phyloP scores from a whole-genome alignment of 1,284 basidiomycete genomes.

The Coniophora puteana region DNA sequence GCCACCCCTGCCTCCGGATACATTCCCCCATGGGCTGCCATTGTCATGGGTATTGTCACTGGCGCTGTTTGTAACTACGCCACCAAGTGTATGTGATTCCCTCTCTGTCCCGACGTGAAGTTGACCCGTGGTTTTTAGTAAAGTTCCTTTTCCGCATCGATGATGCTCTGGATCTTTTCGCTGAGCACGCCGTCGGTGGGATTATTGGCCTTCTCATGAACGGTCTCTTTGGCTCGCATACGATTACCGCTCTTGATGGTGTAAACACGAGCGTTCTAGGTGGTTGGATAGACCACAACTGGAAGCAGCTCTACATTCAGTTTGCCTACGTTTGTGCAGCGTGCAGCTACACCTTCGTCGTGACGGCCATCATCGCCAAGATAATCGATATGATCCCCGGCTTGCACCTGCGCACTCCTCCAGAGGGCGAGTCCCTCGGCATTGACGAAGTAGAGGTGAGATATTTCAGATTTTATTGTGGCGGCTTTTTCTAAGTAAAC shows the following conservation, averaged over 20 bases:
- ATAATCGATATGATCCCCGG: slow-evolving; percentile 75
- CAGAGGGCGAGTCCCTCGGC: slow-evolving; percentile 80
- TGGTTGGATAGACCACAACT: slow-evolving; percentile 73
- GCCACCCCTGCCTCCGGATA: slow-evolving; percentile 80
- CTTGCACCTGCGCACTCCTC: slow-evolving; percentile 67
- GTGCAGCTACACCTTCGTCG: slow-evolving; percentile 61
- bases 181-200: slow-evolving; percentile 91
- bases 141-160: slow-evolving; percentile 70
- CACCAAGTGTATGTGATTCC: slow-evolving; percentile 65
- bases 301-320: slow-evolving; percentile 78
- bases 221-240: slow-evolving; percentile 71
- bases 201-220: slow-evolving; percentile 81
- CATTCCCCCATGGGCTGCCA: slow-evolving; percentile 64
- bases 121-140: slow-evolving; percentile 36
- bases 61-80: slow-evolving; percentile 83
- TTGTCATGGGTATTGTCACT: slow-evolving; percentile 76
- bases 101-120: slow-evolving; percentile 14
- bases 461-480: slow-evolving; percentile 4
- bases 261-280: slow-evolving; percentile 66
- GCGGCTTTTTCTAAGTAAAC: background rate
- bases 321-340: slow-evolving; percentile 78
- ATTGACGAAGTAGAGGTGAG: slow-evolving; percentile 86
- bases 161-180: slow-evolving; percentile 84
- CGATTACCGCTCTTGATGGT: slow-evolving; percentile 69
- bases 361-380: slow-evolving; percentile 68